Percentiles rank a stretch among this genome's conserved stretches.
phyloP scores from a whole-genome alignment of 768 basidiomycete genomes.

The Auricularia auricula-judae region DNA sequence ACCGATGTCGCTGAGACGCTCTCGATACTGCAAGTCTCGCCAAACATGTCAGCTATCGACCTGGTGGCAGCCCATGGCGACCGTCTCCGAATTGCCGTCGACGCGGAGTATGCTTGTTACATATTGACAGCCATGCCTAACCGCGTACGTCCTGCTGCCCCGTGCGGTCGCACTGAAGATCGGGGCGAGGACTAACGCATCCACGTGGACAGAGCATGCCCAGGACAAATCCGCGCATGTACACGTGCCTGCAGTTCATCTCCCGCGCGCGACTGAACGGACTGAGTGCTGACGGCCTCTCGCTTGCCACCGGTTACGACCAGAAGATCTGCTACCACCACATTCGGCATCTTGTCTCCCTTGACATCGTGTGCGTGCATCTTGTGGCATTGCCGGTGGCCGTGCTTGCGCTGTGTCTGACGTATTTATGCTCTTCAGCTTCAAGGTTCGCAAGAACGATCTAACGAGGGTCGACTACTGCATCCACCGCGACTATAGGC shows the following conservation, averaged over 20 bases:
- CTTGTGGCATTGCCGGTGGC: not conserved
- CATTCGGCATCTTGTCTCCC: not conserved
- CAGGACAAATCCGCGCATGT: not conserved
- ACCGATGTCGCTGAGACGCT: not conserved
- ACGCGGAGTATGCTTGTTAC: not conserved
- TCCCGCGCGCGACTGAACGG: not conserved
- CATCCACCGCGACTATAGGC: not conserved
- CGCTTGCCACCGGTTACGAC: not conserved
- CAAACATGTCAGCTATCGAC: not conserved
- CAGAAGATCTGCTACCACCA: not conserved
- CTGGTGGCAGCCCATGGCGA: not conserved
- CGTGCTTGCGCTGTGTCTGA: not conserved
- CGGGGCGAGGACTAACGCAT: not conserved
- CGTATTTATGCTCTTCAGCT: not conserved
- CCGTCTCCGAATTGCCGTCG: not conserved
- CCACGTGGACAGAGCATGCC: not conserved
- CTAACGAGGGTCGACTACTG: not conserved
- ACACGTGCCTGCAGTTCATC: not conserved
- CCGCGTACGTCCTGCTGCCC: not conserved
- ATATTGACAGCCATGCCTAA: not conserved
- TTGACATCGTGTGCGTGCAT: not conserved
- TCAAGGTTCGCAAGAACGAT: not conserved
- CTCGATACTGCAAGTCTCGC: not conserved
- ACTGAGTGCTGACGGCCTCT: not conserved
- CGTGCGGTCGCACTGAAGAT: not conserved